Percentiles rank a stretch among this genome's conserved stretches.
phyloP scores from a whole-genome alignment of 75 land plant genomes.

The Pseudotsuga menziesii region DNA sequence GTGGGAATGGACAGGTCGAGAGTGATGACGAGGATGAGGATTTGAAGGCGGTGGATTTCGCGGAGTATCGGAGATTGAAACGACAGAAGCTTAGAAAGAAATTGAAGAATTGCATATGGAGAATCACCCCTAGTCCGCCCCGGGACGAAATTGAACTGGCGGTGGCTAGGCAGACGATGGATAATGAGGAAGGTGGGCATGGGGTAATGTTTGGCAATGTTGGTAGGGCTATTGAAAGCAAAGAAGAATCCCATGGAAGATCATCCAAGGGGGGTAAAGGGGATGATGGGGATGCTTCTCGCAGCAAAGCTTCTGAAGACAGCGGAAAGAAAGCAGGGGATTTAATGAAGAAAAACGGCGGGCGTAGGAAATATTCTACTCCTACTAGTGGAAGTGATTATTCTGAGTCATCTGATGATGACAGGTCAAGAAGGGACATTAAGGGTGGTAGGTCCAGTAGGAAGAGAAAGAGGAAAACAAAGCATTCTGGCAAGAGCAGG shows the following conservation, averaged over 20 bases:
- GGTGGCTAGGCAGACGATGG: not conserved
- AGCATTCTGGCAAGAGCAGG: too few relatives aligned
- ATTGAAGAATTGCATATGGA: slow-evolving; percentile 71
- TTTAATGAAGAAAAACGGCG: slow-evolving; percentile 10
- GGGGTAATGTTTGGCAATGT: not conserved
- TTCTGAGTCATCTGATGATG: not conserved
- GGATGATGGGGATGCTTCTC: slow-evolving; percentile 3
- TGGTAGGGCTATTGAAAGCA: not conserved
- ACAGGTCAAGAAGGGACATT: not conserved
- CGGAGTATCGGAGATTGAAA: slow-evolving; percentile 65
- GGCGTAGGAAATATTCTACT: slow-evolving; percentile 19
- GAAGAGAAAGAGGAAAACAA: not conserved
- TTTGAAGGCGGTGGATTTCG: slow-evolving; percentile 40
- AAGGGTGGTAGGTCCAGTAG: not conserved
- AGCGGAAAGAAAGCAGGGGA: slow-evolving; percentile 22
- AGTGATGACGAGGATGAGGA: slow-evolving; percentile 61
- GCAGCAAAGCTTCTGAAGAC: not conserved
- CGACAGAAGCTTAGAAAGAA: slow-evolving; percentile 67
- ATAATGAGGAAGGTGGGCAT: slow-evolving; percentile 1
- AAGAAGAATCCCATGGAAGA: not conserved
- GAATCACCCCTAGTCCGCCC: slow-evolving; percentile 75
- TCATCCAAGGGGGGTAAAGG: not conserved
- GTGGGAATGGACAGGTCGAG: slow-evolving; percentile 2
- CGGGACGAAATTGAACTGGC: not conserved
- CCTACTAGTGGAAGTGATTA: slow-evolving; percentile 8